Base-by-base conservation (phyloP, 169 alveolate species). In the Plasmodium malariae region DNA sequence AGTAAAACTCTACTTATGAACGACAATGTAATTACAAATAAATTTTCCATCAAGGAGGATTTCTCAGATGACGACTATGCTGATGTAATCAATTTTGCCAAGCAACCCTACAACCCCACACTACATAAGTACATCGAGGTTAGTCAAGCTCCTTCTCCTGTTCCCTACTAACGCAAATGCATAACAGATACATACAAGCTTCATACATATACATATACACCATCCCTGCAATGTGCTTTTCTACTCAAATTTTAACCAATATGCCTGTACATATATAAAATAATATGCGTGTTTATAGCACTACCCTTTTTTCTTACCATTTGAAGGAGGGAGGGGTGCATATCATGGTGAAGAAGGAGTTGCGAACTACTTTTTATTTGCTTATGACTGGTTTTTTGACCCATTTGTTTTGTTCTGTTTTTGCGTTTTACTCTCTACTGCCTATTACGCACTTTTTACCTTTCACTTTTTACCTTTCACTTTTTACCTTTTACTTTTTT, bases 41-140 rank as follows among this genome's bases (percentile, higher is more conserved):
- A 36, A 3, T 73, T 36, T 17, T 11, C 32, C 9, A 63, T 73
- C 17, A 55, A 73, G 24, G 87, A 73, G 12, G 71, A 34, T 26
- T 73, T 73, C 54, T 63, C 55, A 40, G 21, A 37, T n/a, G 87
- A 73, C 12, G 54, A 73, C 21, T 73, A 54, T 60, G 87, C 55
- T 36, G 40, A 28, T 28, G 6, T 73, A 14, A 73, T 73, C 5
- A 63, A 40, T 32, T 45, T 73, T 28, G 69, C 87, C 14, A 73
- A 28, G 54, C 32, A 34, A 17, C 71, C 87, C 9, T 73, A 73
- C 32, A 30, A 73, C n/a, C 36, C 30, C 17, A 34, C 19, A 3
- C 1, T 26, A 3, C 87, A 73, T 26, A 45, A 51, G 37, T 73
- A 73, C 54, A 54, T 14, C n/a, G 87, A 73, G 71, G 87, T 73